Evolutionary conservation across 768 basidiomycete genomes (phyloP), one percentile per base, ranked within the genome.

Genomic region (Russula olivacea): DNA sequence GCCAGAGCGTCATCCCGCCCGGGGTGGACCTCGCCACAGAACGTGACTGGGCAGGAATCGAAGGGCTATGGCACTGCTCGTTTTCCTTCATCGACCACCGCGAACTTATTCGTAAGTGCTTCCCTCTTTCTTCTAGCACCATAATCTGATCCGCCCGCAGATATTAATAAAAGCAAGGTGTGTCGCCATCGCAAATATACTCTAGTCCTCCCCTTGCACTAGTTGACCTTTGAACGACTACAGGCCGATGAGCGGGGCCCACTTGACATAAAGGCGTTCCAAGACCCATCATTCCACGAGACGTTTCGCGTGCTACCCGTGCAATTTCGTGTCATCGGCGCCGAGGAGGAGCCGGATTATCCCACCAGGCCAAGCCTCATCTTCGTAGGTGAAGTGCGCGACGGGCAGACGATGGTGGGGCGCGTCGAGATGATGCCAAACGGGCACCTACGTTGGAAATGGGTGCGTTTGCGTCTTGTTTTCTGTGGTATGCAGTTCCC

Each of bases 41-140:
- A 55, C 62, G 68, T 49, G 85, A 86, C 70, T 85, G 85, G 84
- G 83, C 80, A 1, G 82, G 83, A 3, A 72, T 89, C 0, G 75
- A 76, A 36, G 88, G 87, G 0, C 36, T 72, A 17, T 89, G 88
- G 88, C 73, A 75, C 4, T 79, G 83, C 14, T 79, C 81, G n/a
- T 88, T 87, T 68, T 83, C 81, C 57, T 89, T 86, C 68, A 79
- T 81, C 57, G 87, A 89, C 70, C 87, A 89, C 68, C 74, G 84
- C 6, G 84, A 85, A 52, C 76, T 89, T 41, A 68, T 87, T 47
- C 73, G 87, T 89, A 68, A 71, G 86, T 75, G 15, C 38, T 15
- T 9, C 28, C 34, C 11, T 2, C 8, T 23, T 7, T 4, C 17
- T 14, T 23, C 8, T 28, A n/a, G 41, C 6, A 54, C 21, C n/a